These are phyloP conservation scores for Trametes punicea DNA, from an alignment of 768 basidiomycete genomes.

Conservation along the genomic window DNA sequence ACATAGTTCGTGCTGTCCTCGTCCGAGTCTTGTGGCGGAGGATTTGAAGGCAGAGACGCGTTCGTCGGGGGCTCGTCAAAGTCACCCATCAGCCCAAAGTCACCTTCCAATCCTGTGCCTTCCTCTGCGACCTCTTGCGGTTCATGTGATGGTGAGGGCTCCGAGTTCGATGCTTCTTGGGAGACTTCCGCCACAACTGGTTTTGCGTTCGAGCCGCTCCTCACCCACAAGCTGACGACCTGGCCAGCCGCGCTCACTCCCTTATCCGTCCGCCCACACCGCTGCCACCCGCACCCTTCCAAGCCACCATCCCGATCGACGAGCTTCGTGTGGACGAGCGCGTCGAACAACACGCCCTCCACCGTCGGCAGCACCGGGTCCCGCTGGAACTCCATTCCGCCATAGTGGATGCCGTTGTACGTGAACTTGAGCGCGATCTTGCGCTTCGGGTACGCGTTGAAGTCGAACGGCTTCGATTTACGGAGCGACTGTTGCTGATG, in stretches of 20 bases:
- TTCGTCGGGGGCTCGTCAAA: conserved; percentile 28
- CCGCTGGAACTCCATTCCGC: conserved; percentile 82
- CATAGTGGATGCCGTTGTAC: conserved; percentile 91
- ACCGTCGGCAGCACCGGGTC: conserved; percentile 80
- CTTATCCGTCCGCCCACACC: conserved; percentile 91
- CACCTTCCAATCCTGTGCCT: conserved; percentile 34
- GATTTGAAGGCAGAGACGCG: conserved; percentile 18
- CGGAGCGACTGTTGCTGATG: conserved; percentile 14
- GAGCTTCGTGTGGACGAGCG: conserved; percentile 71
- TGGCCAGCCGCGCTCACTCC: conserved; percentile 95
- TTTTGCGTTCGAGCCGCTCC: conserved; percentile 53
- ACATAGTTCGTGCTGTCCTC: conserved; percentile 69
- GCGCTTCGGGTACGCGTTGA: conserved; percentile 64
- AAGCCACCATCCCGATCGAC: conserved; percentile 71
- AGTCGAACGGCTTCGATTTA: conserved; percentile 51
- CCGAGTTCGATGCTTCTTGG: conserved; percentile 10
- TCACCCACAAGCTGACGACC: conserved; percentile 87
- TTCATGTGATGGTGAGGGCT: background rate
- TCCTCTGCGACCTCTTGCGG: conserved; percentile 3
- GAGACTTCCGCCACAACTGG: conserved; percentile 2
- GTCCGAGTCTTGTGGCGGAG: background rate
- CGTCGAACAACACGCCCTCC: conserved; percentile 80
- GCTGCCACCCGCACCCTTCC: conserved; percentile 87
- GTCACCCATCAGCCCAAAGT: conserved; percentile 39
- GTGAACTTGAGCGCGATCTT: conserved; percentile 94